Conservation (phyloP, 148 eudicot genomes). For the Chenopodium quinoa region DNA sequence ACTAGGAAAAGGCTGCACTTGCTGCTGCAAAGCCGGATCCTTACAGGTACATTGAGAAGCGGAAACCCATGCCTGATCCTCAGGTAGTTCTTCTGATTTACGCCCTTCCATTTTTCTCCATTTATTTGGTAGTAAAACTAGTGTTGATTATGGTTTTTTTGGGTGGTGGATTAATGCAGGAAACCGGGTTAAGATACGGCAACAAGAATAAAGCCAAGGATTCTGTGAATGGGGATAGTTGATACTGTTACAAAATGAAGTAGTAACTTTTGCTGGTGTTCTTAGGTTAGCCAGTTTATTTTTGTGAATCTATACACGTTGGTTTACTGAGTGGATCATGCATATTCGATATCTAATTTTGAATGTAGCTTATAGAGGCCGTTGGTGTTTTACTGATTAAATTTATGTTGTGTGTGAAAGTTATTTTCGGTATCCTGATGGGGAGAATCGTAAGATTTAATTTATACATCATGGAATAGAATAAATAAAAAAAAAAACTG, state of each 20-base stretch:
- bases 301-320: slow-evolving; percentile 12
- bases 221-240: slow-evolving; percentile 20
- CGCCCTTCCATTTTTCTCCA: background rate
- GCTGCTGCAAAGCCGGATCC: slow-evolving; percentile 58
- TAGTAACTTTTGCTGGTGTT: background rate
- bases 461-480: background rate
- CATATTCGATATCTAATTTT: background rate
- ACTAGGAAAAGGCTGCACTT: slow-evolving; percentile 55
- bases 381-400: slow-evolving; percentile 3
- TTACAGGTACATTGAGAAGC: slow-evolving; percentile 65
- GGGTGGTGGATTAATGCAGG: slow-evolving; percentile 33
- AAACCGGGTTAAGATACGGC: slow-evolving; percentile 58
- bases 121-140: background rate
- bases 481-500: background rate
- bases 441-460: slow-evolving; percentile 4
- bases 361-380: background rate
- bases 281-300: slow-evolving; percentile 13
- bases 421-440: background rate
- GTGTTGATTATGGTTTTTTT: background rate
- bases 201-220: slow-evolving; percentile 46
- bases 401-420: slow-evolving; percentile 6
- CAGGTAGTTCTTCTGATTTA: slow-evolving; percentile 30
- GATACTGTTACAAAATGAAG: background rate
- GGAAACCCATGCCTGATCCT: slow-evolving; percentile 74
- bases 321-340: slow-evolving; percentile 7